A percentile compares a stretch with the other conserved stretches of the same genome.
These are phyloP conservation scores for Capsicum chinense DNA, from an alignment of 257 asterid genomes.

Conservation along the genomic window DNA sequence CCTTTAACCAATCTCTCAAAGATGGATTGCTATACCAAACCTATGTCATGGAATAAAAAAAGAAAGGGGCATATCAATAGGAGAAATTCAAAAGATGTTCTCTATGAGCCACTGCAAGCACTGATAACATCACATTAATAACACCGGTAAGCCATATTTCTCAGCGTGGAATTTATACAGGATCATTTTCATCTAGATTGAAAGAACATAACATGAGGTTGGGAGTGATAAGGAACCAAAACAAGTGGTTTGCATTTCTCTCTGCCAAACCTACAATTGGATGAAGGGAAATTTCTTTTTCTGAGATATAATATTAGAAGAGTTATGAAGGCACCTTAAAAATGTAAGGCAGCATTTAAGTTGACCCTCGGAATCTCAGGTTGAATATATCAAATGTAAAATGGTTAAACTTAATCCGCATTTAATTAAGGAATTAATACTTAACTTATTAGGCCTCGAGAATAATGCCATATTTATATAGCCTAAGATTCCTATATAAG, in stretches of 20 bases:
- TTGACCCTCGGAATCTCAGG: background rate
- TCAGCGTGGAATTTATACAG: background rate
- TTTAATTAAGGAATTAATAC: background rate
- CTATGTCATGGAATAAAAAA: conserved; percentile 47
- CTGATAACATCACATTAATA: background rate
- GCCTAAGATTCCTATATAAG: background rate
- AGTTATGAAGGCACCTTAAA: conserved; percentile 20
- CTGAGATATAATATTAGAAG: background rate
- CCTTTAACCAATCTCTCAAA: conserved; percentile 84
- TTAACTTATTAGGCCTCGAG: background rate
- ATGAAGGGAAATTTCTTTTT: background rate
- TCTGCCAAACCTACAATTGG: conserved; percentile 6
- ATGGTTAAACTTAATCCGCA: background rate
- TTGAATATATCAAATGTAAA: background rate
- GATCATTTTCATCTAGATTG: background rate
- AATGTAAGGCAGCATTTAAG: background rate
- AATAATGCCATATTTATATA: background rate
- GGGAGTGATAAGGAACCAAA: background rate
- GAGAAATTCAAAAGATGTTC: background rate
- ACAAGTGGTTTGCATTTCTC: background rate
- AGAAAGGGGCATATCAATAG: conserved; percentile 18
- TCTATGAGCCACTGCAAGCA: conserved; percentile 24
- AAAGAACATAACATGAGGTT: background rate
- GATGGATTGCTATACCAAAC: conserved; percentile 91
- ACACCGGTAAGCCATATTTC: background rate